These are phyloP conservation scores for Diaporthe ampelina DNA, from an alignment of 2,329 filamentous ascomycete genomes.

Conservation along the genomic window DNA sequence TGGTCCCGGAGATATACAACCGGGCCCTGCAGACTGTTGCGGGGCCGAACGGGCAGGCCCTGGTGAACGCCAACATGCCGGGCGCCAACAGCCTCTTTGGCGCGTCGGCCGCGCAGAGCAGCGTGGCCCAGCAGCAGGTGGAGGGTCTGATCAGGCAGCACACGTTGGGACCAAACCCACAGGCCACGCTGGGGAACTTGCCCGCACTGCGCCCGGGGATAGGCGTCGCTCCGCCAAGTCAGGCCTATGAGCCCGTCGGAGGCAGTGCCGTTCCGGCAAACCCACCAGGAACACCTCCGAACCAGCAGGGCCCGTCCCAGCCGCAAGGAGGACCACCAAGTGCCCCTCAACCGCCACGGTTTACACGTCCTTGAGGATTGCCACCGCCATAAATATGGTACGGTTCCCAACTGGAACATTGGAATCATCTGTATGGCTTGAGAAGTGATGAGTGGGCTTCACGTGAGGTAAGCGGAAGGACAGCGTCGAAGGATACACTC, in stretches of 20 bases:
- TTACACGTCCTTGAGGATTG: too few relatives aligned
- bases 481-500: neutral
- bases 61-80: constrained; percentile 14
- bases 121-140: constrained; percentile 18
- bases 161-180: neutral
- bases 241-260: constrained; percentile 12
- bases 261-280: neutral
- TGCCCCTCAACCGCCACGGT: neutral
- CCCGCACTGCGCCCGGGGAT: neutral
- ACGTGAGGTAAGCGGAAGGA: neutral
- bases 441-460: fast-evolving
- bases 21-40: constrained; percentile 23
- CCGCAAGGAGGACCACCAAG: neutral
- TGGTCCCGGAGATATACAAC: constrained; percentile 23
- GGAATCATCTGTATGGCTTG: neutral
- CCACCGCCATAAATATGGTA: neutral
- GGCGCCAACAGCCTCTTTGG: constrained; percentile 25
- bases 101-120: neutral
- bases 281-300: neutral
- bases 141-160: constrained; percentile 33
- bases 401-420: too few relatives aligned
- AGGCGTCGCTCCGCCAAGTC: neutral
- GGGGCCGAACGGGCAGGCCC: constrained; percentile 7
- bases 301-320: neutral
- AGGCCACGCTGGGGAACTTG: neutral